These are phyloP conservation scores for Termitomyces sp. DNA, from an alignment of 768 basidiomycete species.

Conservation along the genomic window DNA sequence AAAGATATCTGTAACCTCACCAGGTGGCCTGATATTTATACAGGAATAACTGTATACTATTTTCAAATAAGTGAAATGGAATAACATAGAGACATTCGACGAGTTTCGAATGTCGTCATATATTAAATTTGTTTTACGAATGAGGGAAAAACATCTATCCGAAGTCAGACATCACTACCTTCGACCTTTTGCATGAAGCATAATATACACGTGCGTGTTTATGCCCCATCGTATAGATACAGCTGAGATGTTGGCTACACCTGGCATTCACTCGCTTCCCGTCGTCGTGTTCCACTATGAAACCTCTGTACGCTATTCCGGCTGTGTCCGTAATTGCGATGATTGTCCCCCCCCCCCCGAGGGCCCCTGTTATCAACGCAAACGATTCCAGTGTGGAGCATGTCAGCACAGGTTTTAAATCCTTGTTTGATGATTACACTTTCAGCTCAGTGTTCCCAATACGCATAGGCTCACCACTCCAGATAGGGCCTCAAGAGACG, in stretches of 20 bases:
- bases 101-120: no score
- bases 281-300: not conserved
- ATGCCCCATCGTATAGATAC: not conserved
- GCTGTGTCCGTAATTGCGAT: constrained; percentile 3
- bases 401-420: constrained; percentile 16
- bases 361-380: constrained; percentile 21
- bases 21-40: no score
- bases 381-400: constrained; percentile 22
- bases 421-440: not conserved
- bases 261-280: not conserved
- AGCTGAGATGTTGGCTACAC: not conserved
- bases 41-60: no score
- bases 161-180: no score
- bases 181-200: not conserved
- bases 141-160: no score
- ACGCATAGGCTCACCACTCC: not conserved
- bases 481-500: not conserved
- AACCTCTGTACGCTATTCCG: not conserved
- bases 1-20: no score
- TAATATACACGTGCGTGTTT: not conserved
- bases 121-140: no score
- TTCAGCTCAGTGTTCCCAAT: constrained; percentile 1
- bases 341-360: constrained; percentile 13
- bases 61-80: no score
- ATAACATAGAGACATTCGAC: no score